Conservation (phyloP, 2,329 filamentous ascomycete species). For the Fusarium torreyae region DNA sequence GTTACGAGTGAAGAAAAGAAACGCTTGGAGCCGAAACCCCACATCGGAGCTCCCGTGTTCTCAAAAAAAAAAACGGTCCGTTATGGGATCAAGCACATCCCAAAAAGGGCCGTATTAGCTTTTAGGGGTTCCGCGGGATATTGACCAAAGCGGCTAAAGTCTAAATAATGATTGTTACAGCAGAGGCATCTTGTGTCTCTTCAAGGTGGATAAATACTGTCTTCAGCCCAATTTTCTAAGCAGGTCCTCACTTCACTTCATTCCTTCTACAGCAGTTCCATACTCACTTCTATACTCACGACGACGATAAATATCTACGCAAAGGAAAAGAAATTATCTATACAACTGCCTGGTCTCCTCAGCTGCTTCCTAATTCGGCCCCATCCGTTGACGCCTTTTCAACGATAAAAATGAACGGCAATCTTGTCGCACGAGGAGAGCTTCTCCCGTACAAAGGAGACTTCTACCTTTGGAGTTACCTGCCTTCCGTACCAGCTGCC, state of each 20-base stretch:
- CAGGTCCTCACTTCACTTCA: not conserved
- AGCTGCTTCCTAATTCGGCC: too few relatives aligned
- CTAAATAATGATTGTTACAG: not conserved
- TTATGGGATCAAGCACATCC: not conserved
- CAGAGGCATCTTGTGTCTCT: not conserved
- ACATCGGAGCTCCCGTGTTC: not conserved
- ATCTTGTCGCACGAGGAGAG: constrained; percentile 8
- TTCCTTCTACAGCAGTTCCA: not conserved
- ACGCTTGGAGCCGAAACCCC: too few relatives aligned
- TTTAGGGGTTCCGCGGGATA: not conserved
- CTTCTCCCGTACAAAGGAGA: constrained; percentile 30
- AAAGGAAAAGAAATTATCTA: too few relatives aligned
- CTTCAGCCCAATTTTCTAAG: not conserved
- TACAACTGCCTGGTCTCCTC: too few relatives aligned
- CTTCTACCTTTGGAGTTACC: constrained; percentile 53
- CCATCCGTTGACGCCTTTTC: too few relatives aligned
- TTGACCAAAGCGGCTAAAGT: not conserved
- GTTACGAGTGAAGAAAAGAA: not conserved
- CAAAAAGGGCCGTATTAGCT: not conserved
- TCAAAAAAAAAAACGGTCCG: not conserved
- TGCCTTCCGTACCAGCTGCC: constrained; percentile 60
- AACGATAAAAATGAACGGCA: not conserved
- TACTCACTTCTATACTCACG: not conserved
- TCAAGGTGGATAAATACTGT: not conserved
- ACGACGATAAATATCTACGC: too few relatives aligned